Base-by-base conservation (phyloP, 2,329 filamentous ascomycete species). In the Dactylella cylindrospora region DNA sequence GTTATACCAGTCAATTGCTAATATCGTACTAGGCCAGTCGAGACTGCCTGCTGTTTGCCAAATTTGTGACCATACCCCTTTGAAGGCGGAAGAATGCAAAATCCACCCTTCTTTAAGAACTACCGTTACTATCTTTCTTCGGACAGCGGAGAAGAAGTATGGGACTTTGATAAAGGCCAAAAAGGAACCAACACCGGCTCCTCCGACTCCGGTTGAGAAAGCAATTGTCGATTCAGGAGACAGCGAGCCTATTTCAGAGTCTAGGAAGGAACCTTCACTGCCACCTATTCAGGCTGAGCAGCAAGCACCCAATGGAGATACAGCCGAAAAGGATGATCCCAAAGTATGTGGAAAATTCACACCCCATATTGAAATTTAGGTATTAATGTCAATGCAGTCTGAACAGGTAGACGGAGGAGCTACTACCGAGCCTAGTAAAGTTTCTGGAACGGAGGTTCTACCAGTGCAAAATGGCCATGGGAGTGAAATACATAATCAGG, bases 21-120 rank as follows among this genome's bases (percentile, higher is more conserved):
- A 62, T 19, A 20, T 10, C n/a, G 12, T 57, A 67, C 15, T 67
- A 91, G 84, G 89, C 72, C 89, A 95, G 73, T 78, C 82, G 5
- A 84, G 83, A 20, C 78, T 94, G 7, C 83, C 86, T 9, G 80
- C 85, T 8, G 85, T 85, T 36, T 98, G 93, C 70, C 91, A 93
- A 1, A 86, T 95, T 59, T 98, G 93, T 80, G 87, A 90, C 66
- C 93, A 98, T 72, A 86, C 84, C 17, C 93, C 93, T 0, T 80
- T 98, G 59, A 88, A 89, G 22, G 81, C 85, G 39, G 87, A 88
- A 61, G 85, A 93, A 67, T 95, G 90, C 77, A 90, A 86, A 65
- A 83, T 88, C 1, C 88, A 95, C 73, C 96, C 95, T 72, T 84
- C 86, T 22, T 77, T 97, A n/a, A 85, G 93, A 67, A 93, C 88